Evolutionary conservation across 495 filamentous ascomycete genomes (phyloP).

Genomic region (Glonium stellatum): DNA sequence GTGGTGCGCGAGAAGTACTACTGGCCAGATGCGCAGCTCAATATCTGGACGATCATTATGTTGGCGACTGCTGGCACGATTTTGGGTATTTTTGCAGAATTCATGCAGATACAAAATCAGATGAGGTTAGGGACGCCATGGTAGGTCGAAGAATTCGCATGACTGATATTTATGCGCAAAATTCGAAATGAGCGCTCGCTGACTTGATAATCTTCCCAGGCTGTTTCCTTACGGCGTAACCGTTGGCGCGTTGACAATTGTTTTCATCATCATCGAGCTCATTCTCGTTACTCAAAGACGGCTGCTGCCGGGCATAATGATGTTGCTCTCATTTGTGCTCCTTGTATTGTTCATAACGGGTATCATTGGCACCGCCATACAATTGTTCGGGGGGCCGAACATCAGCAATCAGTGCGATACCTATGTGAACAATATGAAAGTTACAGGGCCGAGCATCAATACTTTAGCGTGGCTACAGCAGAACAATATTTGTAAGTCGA

Average conservation of each 20-base stretch:
- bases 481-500: constrained; percentile 68
- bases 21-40: constrained; percentile 91
- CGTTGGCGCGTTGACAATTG: constrained; percentile 36
- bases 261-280: constrained; percentile 39
- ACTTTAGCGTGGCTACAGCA: constrained; percentile 87
- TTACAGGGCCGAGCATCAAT: constrained; percentile 54
- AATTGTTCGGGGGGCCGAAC: constrained; percentile 73
- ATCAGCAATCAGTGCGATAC: constrained; percentile 75
- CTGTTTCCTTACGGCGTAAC: constrained; percentile 87
- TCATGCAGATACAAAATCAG: constrained; percentile 70
- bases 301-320: constrained; percentile 81
- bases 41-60: constrained; percentile 87
- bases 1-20: constrained; percentile 60
- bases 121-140: constrained; percentile 71
- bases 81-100: constrained; percentile 79
- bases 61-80: constrained; percentile 69
- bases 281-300: constrained; percentile 53
- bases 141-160: constrained; percentile 44
- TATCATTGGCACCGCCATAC: constrained; percentile 79
- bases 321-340: constrained; percentile 86
- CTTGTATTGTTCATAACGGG: constrained; percentile 90
- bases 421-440: constrained; percentile 53
- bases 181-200: not conserved
- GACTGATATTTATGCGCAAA: not conserved
- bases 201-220: constrained; percentile 44